Percentiles rank a stretch among this genome's conserved stretches.
Conservation (phyloP, 805 yeast species). For the Maudiozyma saulgeensis region DNA sequence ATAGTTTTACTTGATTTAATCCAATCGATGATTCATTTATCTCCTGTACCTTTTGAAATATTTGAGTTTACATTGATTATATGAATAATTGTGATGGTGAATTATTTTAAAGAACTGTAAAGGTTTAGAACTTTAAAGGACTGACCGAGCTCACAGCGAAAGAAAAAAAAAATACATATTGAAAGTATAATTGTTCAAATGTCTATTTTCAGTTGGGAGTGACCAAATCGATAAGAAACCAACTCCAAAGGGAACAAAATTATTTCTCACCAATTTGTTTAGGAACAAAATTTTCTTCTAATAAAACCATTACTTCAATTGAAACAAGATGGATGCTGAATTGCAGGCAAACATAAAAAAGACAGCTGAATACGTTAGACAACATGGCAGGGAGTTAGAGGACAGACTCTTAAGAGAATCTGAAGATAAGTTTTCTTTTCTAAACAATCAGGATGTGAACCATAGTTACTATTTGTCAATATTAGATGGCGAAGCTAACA, state of each 20-base stretch:
- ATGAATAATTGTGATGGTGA: too few species aligned
- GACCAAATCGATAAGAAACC: neutral
- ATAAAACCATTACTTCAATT: neutral
- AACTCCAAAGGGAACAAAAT: neutral
- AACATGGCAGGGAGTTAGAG: conserved; percentile 64
- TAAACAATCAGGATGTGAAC: conserved; percentile 45
- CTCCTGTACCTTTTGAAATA: neutral
- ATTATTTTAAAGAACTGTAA: neutral
- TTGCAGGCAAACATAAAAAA: conserved; percentile 49
- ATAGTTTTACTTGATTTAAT: too few species aligned
- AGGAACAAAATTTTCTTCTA: neutral
- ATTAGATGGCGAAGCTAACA: neutral
- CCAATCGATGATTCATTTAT: too few species aligned
- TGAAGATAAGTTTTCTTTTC: conserved; percentile 54
- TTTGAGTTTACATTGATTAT: too few species aligned
- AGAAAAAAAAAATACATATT: neutral
- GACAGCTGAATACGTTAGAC: conserved; percentile 58
- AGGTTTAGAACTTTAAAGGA: neutral
- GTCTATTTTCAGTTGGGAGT: neutral
- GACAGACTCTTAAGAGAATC: conserved; percentile 38
- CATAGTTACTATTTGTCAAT: conserved; percentile 40
- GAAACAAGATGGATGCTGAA: conserved; percentile 22
- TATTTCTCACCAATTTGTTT: neutral
- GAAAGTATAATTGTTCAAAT: neutral
- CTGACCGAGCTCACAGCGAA: neutral